Conservation (phyloP, 805 yeast genomes). For the Sugiyamaella mastotermitis region DNA sequence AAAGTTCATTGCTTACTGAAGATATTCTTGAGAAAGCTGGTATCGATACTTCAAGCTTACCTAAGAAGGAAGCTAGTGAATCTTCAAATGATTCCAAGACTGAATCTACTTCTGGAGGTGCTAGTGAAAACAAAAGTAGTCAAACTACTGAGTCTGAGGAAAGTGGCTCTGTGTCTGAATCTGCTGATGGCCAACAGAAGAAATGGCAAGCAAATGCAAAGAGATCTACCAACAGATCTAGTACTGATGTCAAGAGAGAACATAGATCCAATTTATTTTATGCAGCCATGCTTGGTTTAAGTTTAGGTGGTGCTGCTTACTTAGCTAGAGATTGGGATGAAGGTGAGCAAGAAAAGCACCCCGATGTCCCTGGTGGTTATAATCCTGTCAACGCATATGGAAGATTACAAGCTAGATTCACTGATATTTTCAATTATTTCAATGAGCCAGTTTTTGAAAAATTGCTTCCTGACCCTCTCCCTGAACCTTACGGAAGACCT, state of each 20-base stretch:
- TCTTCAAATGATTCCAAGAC: slow-evolving; percentile 6
- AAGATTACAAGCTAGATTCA: slow-evolving; percentile 65
- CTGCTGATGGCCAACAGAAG: too few species aligned
- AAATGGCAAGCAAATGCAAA: slow-evolving; percentile 47
- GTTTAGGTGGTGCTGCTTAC: slow-evolving; percentile 52
- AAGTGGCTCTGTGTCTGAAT: slow-evolving; percentile 11
- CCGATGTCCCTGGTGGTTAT: slow-evolving; percentile 59
- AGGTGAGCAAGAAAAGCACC: slow-evolving; percentile 56
- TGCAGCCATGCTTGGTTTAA: slow-evolving; percentile 43
- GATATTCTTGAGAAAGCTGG: slow-evolving; percentile 83
- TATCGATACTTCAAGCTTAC: slow-evolving; percentile 40
- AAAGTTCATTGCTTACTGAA: slow-evolving; percentile 59
- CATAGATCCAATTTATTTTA: slow-evolving; percentile 71
- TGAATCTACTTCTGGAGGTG: neutral
- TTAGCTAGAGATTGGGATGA: slow-evolving; percentile 83
- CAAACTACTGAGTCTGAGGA: slow-evolving; percentile 2
- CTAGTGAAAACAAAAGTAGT: neutral
- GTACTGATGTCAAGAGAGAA: slow-evolving; percentile 58
- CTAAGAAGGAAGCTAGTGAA: slow-evolving; percentile 4
- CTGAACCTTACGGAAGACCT: slow-evolving; percentile 87
- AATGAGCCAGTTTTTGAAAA: slow-evolving; percentile 92
- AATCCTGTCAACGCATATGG: slow-evolving; percentile 57
- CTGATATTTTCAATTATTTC: slow-evolving; percentile 73
- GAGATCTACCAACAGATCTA: slow-evolving; percentile 30
- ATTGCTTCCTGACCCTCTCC: slow-evolving; percentile 88